These are phyloP conservation scores for Pichia sp. DNA, from an alignment of 1,139 yeast species.

Conservation along the genomic window DNA sequence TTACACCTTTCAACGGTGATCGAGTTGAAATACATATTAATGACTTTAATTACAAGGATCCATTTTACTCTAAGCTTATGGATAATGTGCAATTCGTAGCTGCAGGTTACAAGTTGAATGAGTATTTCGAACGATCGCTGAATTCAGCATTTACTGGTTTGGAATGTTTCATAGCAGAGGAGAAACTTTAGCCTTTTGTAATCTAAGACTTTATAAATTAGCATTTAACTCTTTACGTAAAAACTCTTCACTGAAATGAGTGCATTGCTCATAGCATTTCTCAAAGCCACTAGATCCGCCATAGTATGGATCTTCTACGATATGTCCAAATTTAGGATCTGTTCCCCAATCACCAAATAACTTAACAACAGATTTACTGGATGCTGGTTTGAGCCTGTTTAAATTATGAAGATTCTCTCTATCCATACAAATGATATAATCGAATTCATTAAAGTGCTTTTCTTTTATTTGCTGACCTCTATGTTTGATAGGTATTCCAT, in stretches of 20 bases:
- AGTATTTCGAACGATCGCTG: conserved; percentile 67
- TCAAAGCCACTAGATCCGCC: conserved; percentile 84
- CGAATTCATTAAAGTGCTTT: conserved; percentile 60
- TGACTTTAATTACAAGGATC: conserved; percentile 45
- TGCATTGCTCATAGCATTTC: conserved; percentile 63
- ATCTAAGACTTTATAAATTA: background rate
- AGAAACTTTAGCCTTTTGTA: conserved; percentile 34
- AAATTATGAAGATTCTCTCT: conserved; percentile 56
- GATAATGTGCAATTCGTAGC: conserved; percentile 68
- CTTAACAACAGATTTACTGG: conserved; percentile 41
- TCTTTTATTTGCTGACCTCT: conserved; percentile 61
- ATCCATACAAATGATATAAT: conserved; percentile 85
- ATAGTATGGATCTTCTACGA: conserved; percentile 87
- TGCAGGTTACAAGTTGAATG: conserved; percentile 72
- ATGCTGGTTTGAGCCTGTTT: conserved; percentile 50
- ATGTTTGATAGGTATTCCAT: conserved; percentile 72
- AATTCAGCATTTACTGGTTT: conserved; percentile 88
- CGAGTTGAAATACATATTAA: conserved; percentile 39
- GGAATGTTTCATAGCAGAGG: conserved; percentile 69
- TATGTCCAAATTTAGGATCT: conserved; percentile 39
- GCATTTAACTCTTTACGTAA: conserved; percentile 39
- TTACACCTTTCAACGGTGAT: conserved; percentile 93
- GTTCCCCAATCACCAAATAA: conserved; percentile 76
- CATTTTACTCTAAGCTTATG: conserved; percentile 49
- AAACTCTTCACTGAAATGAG: conserved; percentile 65